These are phyloP conservation scores for Termitomyces bulborhizus DNA, from an alignment of 768 basidiomycete genomes.

Conservation along the genomic window DNA sequence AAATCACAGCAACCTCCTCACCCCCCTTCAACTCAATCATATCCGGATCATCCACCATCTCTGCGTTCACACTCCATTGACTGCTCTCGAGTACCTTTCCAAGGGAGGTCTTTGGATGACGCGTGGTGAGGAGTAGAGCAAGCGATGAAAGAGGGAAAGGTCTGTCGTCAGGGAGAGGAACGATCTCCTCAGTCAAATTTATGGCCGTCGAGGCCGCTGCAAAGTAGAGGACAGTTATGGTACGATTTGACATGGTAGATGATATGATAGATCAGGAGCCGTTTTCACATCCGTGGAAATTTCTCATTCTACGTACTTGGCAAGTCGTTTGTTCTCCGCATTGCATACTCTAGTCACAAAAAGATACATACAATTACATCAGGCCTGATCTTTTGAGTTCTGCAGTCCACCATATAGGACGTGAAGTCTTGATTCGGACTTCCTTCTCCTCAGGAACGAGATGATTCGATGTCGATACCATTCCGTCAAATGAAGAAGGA, in stretches of 20 bases:
- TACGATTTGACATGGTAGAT: slow-evolving; percentile 19
- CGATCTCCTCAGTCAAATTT: slow-evolving; percentile 45
- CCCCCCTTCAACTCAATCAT: slow-evolving; percentile 50
- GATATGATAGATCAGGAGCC: neutral
- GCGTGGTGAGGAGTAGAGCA: slow-evolving; percentile 41
- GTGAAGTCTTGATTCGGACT: slow-evolving; percentile 72
- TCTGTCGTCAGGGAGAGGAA: slow-evolving; percentile 38
- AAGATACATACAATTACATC: neutral
- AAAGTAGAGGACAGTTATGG: slow-evolving; percentile 48
- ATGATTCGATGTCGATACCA: slow-evolving; percentile 93
- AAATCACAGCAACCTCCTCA: slow-evolving; percentile 76
- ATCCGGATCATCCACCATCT: slow-evolving; percentile 66
- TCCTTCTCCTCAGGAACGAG: slow-evolving; percentile 57
- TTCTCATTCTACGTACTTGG: too few relatives aligned
- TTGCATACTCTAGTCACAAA: neutral
- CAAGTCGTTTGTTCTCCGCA: neutral
- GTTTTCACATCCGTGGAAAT: neutral
- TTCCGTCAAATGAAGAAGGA: slow-evolving; percentile 74
- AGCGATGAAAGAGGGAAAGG: slow-evolving; percentile 48
- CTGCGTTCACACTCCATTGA: slow-evolving; percentile 76
- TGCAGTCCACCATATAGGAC: slow-evolving; percentile 87
- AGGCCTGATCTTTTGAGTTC: slow-evolving; percentile 43
- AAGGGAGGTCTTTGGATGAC: slow-evolving; percentile 47
- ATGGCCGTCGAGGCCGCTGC: slow-evolving; percentile 66
- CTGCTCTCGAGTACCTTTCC: slow-evolving; percentile 50